These are phyloP conservation scores for Cadophora sp. DNA, from an alignment of 2,329 filamentous ascomycete genomes.

Conservation along the genomic window DNA sequence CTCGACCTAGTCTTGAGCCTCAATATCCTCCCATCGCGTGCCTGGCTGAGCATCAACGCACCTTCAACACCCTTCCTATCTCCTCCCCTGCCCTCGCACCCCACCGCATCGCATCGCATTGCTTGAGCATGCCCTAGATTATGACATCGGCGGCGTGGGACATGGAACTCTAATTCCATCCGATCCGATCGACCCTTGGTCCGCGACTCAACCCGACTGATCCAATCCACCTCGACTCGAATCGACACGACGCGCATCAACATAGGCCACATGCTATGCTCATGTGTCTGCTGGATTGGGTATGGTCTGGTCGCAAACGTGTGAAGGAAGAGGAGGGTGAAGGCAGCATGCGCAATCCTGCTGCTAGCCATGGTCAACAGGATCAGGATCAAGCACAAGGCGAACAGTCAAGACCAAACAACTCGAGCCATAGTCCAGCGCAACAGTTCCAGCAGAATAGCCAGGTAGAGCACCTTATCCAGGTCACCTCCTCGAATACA, in stretches of 20 bases:
- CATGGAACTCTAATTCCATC: background rate
- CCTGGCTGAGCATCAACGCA: background rate
- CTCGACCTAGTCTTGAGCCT: background rate
- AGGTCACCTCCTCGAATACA: conserved; percentile 6
- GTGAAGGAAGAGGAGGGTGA: conserved; percentile 11
- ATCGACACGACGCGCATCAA: background rate
- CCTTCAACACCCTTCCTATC: background rate
- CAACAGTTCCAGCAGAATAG: background rate
- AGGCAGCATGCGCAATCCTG: background rate
- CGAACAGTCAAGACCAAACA: background rate
- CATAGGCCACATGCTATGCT: background rate
- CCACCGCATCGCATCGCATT: background rate
- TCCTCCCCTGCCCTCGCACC: background rate
- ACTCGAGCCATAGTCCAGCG: background rate
- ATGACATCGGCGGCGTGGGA: conserved; percentile 14
- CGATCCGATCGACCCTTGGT: background rate
- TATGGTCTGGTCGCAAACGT: conserved; percentile 15
- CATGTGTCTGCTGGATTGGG: conserved; percentile 17
- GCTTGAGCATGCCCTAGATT: background rate
- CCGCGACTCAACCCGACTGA: background rate
- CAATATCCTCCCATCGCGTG: background rate
- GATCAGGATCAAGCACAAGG: conserved; percentile 1
- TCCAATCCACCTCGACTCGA: background rate
- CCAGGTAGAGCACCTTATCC: background rate
- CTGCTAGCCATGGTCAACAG: conserved; percentile 11